Percentiles rank a stretch among this genome's conserved stretches.
Conservation (phyloP, 169 alveolate genomes). For the Cryptosporidium parvum region DNA sequence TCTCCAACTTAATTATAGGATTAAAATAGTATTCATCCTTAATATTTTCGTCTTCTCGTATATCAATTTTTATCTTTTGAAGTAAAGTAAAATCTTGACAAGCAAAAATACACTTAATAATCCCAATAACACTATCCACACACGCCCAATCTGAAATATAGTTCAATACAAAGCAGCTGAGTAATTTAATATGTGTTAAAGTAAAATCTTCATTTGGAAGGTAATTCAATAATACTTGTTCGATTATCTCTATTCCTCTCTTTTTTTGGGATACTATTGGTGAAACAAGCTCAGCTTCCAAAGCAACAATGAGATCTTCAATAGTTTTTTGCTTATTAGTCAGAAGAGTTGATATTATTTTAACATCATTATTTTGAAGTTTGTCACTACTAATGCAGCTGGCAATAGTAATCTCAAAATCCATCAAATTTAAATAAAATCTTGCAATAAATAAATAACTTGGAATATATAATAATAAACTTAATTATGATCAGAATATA, state of each 20-base stretch:
- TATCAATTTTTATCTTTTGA: conserved; percentile 16
- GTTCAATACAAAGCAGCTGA: conserved; percentile 59
- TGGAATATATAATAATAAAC: neutral
- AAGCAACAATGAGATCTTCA: conserved; percentile 16
- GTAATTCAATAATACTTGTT: conserved; percentile 11
- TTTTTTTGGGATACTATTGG: conserved; percentile 50
- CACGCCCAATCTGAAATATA: conserved; percentile 72
- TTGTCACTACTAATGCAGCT: conserved; percentile 26
- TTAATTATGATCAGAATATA: no score
- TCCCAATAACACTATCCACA: conserved; percentile 49
- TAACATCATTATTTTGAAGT: conserved; percentile 24
- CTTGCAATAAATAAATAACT: neutral
- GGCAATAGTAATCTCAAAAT: conserved; percentile 12
- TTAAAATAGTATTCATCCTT: conserved; percentile 43
- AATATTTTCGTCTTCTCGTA: conserved; percentile 54
- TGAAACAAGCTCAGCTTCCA: conserved; percentile 45
- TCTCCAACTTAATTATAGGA: conserved; percentile 19
- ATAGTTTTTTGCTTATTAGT: neutral
- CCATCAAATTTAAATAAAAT: neutral
- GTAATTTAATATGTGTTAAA: conserved; percentile 12
- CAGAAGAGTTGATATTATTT: conserved; percentile 4
- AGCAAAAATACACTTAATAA: conserved; percentile 18
- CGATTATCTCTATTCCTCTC: conserved; percentile 54
- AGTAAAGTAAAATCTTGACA: neutral
- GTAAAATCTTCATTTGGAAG: conserved; percentile 50